Conservation (phyloP, 2,329 filamentous ascomycete genomes). For the Talaromyces sp. region DNA sequence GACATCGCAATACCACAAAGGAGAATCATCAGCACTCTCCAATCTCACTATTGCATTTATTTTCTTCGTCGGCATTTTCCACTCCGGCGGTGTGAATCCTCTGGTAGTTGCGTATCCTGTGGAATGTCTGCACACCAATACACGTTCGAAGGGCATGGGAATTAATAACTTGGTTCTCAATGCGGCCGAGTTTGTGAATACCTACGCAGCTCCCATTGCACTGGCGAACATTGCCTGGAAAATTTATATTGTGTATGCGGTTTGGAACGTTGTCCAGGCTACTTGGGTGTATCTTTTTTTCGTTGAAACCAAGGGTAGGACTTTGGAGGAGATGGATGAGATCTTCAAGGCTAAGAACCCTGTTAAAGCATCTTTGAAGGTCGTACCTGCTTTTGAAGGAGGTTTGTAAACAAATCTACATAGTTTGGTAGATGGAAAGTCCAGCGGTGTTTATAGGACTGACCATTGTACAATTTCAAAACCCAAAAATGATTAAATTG, state of each 20-base stretch:
- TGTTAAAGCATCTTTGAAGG: background rate
- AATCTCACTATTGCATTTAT: background rate
- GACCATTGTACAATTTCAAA: background rate
- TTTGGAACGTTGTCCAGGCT: background rate
- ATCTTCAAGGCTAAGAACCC: background rate
- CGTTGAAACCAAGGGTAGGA: background rate
- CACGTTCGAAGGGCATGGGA: background rate
- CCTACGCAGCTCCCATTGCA: background rate
- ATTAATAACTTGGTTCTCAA: background rate
- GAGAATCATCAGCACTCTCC: background rate
- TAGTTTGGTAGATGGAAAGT: background rate
- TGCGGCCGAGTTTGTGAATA: slow-evolving; percentile 1
- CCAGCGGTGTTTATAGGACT: background rate
- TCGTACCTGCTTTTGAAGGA: background rate
- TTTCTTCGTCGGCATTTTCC: background rate
- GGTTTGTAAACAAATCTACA: background rate
- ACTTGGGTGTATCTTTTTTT: background rate
- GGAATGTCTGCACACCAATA: background rate
- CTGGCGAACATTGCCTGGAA: background rate
- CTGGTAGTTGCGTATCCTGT: background rate
- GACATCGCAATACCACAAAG: background rate
- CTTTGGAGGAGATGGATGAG: background rate
- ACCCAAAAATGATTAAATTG: background rate
- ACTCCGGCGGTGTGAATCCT: background rate
- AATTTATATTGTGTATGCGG: background rate